Evolutionary conservation across 2,329 filamentous ascomycete genomes (phyloP).

Genomic region (Orbilia blumenaviensis): DNA sequence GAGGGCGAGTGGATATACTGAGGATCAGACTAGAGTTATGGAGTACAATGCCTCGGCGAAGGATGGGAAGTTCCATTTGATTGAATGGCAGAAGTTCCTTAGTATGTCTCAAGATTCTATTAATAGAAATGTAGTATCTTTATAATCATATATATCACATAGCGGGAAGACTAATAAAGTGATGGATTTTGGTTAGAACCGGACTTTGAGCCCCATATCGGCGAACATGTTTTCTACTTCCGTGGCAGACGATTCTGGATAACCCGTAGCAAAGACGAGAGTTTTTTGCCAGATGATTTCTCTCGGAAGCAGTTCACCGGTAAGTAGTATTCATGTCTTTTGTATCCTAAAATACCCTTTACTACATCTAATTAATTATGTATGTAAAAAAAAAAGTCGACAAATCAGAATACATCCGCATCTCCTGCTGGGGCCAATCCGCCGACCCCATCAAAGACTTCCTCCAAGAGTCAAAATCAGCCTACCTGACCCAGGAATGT

Average conservation of each 20-base stretch:
- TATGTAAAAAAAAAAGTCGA: slow-evolving; percentile 42
- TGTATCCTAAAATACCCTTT: not conserved
- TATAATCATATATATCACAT: too few relatives aligned
- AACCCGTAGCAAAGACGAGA: slow-evolving; percentile 29
- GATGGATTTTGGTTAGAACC: not conserved
- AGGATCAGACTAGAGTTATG: not conserved
- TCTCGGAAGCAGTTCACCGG: slow-evolving; percentile 42
- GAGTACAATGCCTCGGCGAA: slow-evolving; percentile 15
- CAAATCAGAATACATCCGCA: slow-evolving; percentile 56
- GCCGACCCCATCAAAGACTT: slow-evolving; percentile 57
- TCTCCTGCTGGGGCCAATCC: slow-evolving; percentile 57
- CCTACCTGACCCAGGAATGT: slow-evolving; percentile 59
- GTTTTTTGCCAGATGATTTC: slow-evolving; percentile 36
- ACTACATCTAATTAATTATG: too few relatives aligned
- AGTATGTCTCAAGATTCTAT: slow-evolving; percentile 33
- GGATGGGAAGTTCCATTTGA: slow-evolving; percentile 13
- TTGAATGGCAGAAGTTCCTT: slow-evolving; percentile 36
- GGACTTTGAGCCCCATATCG: slow-evolving; percentile 20
- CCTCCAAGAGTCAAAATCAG: slow-evolving; percentile 58
- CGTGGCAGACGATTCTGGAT: slow-evolving; percentile 34
- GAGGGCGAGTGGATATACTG: not conserved
- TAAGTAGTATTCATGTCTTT: not conserved
- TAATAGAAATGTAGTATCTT: too few relatives aligned
- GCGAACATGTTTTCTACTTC: slow-evolving; percentile 24
- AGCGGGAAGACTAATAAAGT: too few relatives aligned